Evolutionary conservation across 2,329 filamentous ascomycete species (phyloP).

Genomic region (Didymella pinodella): DNA sequence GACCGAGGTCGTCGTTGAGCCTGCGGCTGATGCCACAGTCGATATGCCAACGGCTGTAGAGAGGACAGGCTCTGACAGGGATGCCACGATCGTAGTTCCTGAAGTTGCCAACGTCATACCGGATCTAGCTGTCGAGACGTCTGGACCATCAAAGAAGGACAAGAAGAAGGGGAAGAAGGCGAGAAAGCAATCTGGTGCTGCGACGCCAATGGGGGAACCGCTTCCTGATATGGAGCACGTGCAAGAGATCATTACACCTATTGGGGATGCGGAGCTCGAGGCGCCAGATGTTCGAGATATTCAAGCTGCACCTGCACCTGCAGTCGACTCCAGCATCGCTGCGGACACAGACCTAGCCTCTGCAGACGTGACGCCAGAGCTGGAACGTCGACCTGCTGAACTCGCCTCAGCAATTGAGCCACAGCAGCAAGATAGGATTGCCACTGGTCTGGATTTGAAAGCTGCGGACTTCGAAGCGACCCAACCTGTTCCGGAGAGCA

Average conservation of each 20-base stretch:
- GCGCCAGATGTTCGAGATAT: too few relatives aligned
- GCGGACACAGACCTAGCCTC: neutral
- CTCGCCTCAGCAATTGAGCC: conserved; percentile 10
- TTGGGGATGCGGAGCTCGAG: neutral
- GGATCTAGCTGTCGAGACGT: conserved; percentile 12
- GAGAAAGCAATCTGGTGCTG: conserved; percentile 26
- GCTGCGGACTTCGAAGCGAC: neutral
- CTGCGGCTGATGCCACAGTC: neutral
- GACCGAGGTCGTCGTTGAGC: neutral
- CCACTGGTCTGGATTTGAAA: neutral
- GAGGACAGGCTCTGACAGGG: neutral
- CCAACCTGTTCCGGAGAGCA: neutral
- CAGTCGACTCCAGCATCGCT: neutral
- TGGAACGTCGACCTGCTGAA: conserved; percentile 8
- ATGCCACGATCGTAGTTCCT: neutral
- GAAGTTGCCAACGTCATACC: neutral
- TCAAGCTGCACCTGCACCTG: neutral
- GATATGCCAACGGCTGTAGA: neutral
- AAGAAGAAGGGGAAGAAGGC: conserved; percentile 38
- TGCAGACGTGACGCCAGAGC: neutral
- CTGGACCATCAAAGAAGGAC: conserved; percentile 28
- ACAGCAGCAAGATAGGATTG: conserved; percentile 11
- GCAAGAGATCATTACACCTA: neutral
- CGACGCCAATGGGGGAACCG: conserved; percentile 22
- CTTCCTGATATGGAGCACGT: neutral